These are phyloP conservation scores for Monosporascus sp. DNA, from an alignment of 2,329 filamentous ascomycete species.

Conservation along the genomic window DNA sequence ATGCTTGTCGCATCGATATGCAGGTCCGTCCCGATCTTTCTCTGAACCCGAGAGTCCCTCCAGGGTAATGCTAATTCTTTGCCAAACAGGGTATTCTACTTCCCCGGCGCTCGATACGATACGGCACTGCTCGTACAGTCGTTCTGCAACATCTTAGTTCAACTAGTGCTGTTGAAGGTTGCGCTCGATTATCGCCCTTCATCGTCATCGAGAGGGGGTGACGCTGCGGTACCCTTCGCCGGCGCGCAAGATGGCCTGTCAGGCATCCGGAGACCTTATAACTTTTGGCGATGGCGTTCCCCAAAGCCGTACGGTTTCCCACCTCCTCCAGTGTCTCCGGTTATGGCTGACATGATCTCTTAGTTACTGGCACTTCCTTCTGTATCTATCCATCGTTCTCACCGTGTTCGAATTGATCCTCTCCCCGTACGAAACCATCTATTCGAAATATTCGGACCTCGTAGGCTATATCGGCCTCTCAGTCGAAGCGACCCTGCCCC, in stretches of 20 bases:
- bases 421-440: conserved; percentile 51
- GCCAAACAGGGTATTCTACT: conserved; percentile 59
- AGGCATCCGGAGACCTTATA: conserved; percentile 57
- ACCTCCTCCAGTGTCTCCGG: neutral
- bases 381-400: conserved; percentile 60
- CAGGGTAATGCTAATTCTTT: conserved; percentile 3
- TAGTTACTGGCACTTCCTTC: conserved; percentile 74
- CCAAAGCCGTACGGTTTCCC: conserved; percentile 53
- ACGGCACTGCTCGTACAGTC: conserved; percentile 59
- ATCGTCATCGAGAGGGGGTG: conserved; percentile 55
- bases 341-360: conserved; percentile 17
- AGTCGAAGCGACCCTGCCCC: conserved; percentile 74
- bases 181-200: conserved; percentile 63
- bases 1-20: conserved; percentile 66
- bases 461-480: conserved; percentile 73
- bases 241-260: conserved; percentile 39
- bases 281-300: conserved; percentile 79
- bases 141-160: conserved; percentile 60
- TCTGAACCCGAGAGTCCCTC: neutral
- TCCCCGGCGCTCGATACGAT: conserved; percentile 62
- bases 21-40: conserved; percentile 39
- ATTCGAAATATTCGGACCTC: conserved; percentile 59
- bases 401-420: conserved; percentile 64
- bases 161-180: conserved; percentile 60
- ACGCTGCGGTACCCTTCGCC: conserved; percentile 58